Evolutionary conservation across 2,329 filamentous ascomycete genomes (phyloP).

Genomic region (Penicillium sp.): DNA sequence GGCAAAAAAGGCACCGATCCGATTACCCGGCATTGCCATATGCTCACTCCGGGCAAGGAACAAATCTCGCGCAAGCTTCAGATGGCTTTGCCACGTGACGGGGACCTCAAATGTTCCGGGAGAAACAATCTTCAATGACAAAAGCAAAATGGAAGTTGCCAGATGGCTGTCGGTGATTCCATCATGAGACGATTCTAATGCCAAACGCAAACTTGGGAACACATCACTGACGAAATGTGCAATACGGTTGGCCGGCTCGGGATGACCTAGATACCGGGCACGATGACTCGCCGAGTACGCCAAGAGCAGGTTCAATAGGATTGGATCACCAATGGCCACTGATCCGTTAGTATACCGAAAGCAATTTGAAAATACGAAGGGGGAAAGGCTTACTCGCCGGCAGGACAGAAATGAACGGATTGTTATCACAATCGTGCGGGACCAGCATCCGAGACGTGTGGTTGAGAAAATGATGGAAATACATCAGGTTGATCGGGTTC

Average conservation of each 20-base stretch:
- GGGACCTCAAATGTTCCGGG: conserved; percentile 75
- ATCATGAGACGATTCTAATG: conserved; percentile 57
- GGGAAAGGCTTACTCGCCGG: conserved; percentile 53
- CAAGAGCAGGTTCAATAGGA: conserved; percentile 70
- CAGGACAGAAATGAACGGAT: conserved; percentile 57
- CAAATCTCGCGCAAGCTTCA: conserved; percentile 69
- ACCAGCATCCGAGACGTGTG: conserved; percentile 68
- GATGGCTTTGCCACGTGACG: conserved; percentile 75
- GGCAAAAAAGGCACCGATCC: conserved; percentile 66
- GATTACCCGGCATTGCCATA: conserved; percentile 51
- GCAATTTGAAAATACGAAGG: conserved; percentile 29
- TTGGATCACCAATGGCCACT: conserved; percentile 46
- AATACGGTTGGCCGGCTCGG: conserved; percentile 71
- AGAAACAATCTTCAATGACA: conserved; percentile 77
- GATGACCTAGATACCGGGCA: conserved; percentile 66
- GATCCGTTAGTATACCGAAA: conserved; percentile 38
- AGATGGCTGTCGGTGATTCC: conserved; percentile 68
- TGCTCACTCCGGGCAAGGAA: conserved; percentile 63
- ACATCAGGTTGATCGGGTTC: conserved; percentile 76
- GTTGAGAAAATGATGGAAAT: conserved; percentile 70
- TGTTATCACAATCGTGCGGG: conserved; percentile 58
- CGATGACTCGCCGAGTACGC: conserved; percentile 82
- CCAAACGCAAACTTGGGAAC: conserved; percentile 61
- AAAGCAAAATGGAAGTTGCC: conserved; percentile 78
- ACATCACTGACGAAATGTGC: conserved; percentile 73